Base-by-base conservation (phyloP, 108 stramenopile genomes). In the Epithemia pelagica region DNA sequence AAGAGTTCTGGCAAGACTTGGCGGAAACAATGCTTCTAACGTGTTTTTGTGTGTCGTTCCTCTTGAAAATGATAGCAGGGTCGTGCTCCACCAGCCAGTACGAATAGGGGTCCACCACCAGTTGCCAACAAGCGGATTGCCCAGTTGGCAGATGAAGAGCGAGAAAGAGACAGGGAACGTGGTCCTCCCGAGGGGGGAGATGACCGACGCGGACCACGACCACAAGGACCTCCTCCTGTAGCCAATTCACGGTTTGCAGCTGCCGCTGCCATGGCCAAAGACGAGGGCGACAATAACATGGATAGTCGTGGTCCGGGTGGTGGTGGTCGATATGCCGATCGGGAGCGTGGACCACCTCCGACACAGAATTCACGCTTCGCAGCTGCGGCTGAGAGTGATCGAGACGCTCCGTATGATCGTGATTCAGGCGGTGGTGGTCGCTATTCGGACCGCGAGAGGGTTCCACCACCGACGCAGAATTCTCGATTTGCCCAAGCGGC, bases 121-220 rank as follows among this genome's bases (percentile, higher is more conserved):
- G 76, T 85, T 20, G 70, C 74, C 22, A 85, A 90, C 68, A 75
- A 81, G 62, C 79, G 83, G 0, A 84, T 90, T 70, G 84, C 77
- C 32, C 66, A 71, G 51, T 61, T 86, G 24, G 85, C 85, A 26
- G 84, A 83, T 18, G 83, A 85, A 73, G 85, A 85, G 53, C 74
- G 76, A 33, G 84, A 78, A 29, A 78, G 72, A 63, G 64, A 59
- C 59, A 31, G 54, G 33, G 37, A 46, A 46, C 37, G 37, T 46
- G 37, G 37, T 5, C 37, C 37, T 46, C 37, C 37, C 37, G 37
- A 46, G 37, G n/a, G n/a, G n/a, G 37, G 37, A 5, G 72, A 61
- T 37, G 28, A 30, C 18, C 64, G 72, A 7, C 52, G 58, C 30
- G 18, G 31, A 1, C 31, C 52, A 30, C 37, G 65, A 5, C 31